phyloP scores from a whole-genome alignment of 2,329 filamentous ascomycete species.

The Trichoderma atroviride region DNA sequence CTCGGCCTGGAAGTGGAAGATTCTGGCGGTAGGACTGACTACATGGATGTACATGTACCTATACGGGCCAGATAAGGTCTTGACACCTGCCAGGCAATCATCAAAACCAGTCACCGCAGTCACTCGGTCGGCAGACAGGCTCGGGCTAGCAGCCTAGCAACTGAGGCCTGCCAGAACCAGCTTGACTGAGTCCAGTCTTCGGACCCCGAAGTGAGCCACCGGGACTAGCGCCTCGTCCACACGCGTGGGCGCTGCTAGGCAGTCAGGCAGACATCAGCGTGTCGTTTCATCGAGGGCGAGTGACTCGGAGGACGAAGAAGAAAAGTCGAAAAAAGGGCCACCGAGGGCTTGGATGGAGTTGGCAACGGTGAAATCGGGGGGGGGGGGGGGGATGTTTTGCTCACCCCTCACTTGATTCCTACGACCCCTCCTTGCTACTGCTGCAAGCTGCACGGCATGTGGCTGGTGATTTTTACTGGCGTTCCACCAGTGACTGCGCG shows the following conservation, averaged over 20 bases:
- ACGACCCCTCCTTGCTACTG: background rate
- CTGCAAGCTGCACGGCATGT: background rate
- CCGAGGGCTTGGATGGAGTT: background rate
- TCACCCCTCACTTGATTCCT: background rate
- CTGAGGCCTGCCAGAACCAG: background rate
- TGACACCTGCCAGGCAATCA: background rate
- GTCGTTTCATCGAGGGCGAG: background rate
- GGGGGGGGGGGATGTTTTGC: background rate
- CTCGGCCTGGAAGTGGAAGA: background rate
- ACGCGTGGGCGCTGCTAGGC: constrained; percentile 10
- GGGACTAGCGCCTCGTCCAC: background rate
- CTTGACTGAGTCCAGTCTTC: background rate
- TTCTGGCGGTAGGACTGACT: background rate
- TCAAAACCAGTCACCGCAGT: background rate
- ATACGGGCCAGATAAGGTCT: background rate
- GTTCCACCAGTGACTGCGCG: background rate
- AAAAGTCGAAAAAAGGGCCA: background rate
- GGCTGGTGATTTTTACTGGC: background rate
- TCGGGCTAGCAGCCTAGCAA: background rate
- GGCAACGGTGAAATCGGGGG: background rate
- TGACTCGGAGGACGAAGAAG: background rate
- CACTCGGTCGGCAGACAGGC: background rate
- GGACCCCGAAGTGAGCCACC: constrained; percentile 1
- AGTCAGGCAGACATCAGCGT: constrained; percentile 25
- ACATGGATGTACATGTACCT: no score